These are phyloP conservation scores for Kwoniella europaea DNA, from an alignment of 768 basidiomycete species.

Conservation along the genomic window DNA sequence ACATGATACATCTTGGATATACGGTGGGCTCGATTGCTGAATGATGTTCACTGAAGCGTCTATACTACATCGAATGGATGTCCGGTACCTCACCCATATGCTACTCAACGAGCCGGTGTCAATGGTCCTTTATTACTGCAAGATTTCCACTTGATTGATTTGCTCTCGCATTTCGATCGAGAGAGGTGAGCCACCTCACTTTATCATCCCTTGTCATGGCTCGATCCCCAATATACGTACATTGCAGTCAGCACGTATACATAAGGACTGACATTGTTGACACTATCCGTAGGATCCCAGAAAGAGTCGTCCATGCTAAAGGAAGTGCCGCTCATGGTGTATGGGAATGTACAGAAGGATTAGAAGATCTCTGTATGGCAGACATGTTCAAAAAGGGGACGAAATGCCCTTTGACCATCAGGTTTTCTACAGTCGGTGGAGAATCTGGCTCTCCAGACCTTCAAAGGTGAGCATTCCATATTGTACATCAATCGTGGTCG, in stretches of 20 bases:
- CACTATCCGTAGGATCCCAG: conserved; percentile 39
- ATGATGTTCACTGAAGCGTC: conserved; percentile 38
- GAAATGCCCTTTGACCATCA: conserved; percentile 52
- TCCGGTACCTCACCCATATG: conserved; percentile 65
- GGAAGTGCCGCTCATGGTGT: conserved; percentile 67
- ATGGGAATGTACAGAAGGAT: conserved; percentile 60
- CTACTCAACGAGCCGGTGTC: conserved; percentile 73
- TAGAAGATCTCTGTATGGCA: conserved; percentile 59
- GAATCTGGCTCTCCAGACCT: conserved; percentile 61
- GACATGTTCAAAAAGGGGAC: conserved; percentile 59
- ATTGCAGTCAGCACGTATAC: not conserved
- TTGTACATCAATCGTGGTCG: too few species aligned
- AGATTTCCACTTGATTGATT: conserved; percentile 73
- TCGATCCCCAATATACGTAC: not conserved
- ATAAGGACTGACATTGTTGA: not conserved
- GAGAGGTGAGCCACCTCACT: conserved; percentile 42
- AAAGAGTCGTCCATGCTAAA: conserved; percentile 64
- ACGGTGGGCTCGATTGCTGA: not conserved
- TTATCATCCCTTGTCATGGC: not conserved
- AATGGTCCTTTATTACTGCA: conserved; percentile 86
- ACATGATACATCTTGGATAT: not conserved
- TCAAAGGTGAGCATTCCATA: conserved; percentile 46
- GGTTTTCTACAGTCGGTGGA: conserved; percentile 62
- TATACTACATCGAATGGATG: conserved; percentile 90
- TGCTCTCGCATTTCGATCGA: conserved; percentile 73